Conservation (phyloP, 2,329 filamentous ascomycete species). For the Verticillium longisporum region DNA sequence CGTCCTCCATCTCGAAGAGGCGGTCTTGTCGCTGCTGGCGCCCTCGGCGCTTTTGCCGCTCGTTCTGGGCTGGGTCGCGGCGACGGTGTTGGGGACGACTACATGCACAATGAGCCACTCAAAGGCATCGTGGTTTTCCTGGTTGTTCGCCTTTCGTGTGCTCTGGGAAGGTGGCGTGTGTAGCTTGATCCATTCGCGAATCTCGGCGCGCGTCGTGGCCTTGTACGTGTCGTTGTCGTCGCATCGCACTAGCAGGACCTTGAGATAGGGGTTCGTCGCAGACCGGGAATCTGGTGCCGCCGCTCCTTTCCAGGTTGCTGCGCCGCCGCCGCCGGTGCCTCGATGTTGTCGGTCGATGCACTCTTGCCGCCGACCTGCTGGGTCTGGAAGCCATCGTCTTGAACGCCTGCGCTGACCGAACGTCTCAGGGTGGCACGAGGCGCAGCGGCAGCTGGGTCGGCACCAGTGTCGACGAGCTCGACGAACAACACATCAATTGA, state of each 20-base stretch:
- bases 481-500: constrained; percentile 92
- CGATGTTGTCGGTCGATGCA: constrained; percentile 29
- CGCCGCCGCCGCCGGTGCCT: constrained; percentile 14
- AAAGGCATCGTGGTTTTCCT: constrained; percentile 92
- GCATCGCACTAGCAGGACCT: constrained; percentile 81
- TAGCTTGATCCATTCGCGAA: constrained; percentile 87
- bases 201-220: constrained; percentile 63
- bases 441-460: constrained; percentile 26
- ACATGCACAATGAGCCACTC: constrained; percentile 95
- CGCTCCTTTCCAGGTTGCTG: constrained; percentile 44
- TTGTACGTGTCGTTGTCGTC: constrained; percentile 97
- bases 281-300: constrained; percentile 88
- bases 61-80: constrained; percentile 68
- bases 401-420: constrained; percentile 22
- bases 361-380: constrained; percentile 38
- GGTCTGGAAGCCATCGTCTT: constrained; percentile 56
- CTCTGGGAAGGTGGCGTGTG: constrained; percentile 55
- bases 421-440: constrained; percentile 15
- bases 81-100: constrained; percentile 77
- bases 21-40: constrained; percentile 55
- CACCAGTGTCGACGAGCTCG: constrained; percentile 65
- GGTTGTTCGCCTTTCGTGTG: constrained; percentile 52
- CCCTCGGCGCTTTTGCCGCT: constrained; percentile 47
- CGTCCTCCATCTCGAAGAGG: constrained; percentile 68
- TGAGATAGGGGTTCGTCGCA: constrained; percentile 89